A percentile compares a stretch with the other conserved stretches of the same genome.
Conservation (phyloP, 169 alveolate species). For the Cystoisospora suis region DNA sequence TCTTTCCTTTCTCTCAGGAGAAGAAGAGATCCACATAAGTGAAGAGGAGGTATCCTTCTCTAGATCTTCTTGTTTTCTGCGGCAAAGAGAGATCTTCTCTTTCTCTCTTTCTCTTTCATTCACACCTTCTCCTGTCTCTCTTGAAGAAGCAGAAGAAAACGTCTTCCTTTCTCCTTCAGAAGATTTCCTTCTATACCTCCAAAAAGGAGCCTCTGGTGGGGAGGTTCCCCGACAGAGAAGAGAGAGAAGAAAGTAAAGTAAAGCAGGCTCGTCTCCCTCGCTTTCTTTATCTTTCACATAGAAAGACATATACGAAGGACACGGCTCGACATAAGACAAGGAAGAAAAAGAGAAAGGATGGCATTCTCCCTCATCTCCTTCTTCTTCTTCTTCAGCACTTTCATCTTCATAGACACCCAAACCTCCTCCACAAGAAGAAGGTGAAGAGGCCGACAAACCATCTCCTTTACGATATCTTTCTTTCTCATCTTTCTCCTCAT, state of each 20-base stretch:
- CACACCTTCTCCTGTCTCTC: not conserved
- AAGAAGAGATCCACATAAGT: too few relatives aligned
- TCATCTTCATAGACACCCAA: too few relatives aligned
- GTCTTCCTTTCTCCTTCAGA: not conserved
- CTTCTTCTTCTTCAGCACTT: too few relatives aligned
- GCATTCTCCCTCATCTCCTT: too few relatives aligned
- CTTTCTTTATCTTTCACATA: not conserved
- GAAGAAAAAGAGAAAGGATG: too few relatives aligned
- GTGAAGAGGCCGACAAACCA: too few relatives aligned
- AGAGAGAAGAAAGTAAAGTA: not conserved
- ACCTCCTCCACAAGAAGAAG: too few relatives aligned
- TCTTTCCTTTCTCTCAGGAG: not conserved
- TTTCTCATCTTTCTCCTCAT: too few relatives aligned
- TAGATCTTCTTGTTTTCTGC: too few relatives aligned
- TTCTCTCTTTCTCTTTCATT: not conserved
- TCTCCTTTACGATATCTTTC: too few relatives aligned
- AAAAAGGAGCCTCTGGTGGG: slow-evolving; percentile 7
- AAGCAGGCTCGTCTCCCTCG: not conserved
- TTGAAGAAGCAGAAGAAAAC: too few relatives aligned
- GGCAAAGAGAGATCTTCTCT: too few relatives aligned
- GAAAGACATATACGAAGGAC: not conserved
- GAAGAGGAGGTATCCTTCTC: not conserved
- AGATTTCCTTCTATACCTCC: not conserved
- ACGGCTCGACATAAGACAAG: not conserved
- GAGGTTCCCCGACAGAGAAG: not conserved